Evolutionary conservation across 495 filamentous ascomycete species (phyloP).

Genomic region (Pyrenula aspistea): DNA sequence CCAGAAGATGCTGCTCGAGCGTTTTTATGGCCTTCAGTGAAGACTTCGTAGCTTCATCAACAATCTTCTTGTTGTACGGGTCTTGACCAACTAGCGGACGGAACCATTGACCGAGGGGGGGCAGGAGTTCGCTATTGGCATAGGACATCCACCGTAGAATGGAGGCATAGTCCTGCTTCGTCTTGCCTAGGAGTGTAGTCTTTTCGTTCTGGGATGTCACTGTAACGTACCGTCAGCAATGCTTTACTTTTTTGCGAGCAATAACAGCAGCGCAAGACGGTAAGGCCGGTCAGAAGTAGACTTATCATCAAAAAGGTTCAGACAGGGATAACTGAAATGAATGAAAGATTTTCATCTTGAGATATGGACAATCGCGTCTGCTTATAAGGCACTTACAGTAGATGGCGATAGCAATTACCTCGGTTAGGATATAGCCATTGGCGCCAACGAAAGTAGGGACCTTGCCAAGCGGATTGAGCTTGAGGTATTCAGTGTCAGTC

Average conservation of each 20-base stretch:
- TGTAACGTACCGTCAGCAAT: slow-evolving; percentile 25
- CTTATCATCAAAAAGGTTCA: slow-evolving; percentile 47
- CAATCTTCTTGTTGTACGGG: slow-evolving; percentile 94
- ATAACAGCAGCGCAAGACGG: slow-evolving; percentile 46
- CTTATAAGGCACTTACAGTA: slow-evolving; percentile 80
- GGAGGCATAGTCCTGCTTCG: slow-evolving; percentile 98
- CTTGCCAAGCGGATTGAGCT: slow-evolving; percentile 78
- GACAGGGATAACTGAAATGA: slow-evolving; percentile 96
- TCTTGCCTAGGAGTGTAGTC: slow-evolving; percentile 96
- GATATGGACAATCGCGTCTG: slow-evolving; percentile 10
- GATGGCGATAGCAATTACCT: slow-evolving; percentile 91
- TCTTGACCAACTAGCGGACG: slow-evolving; percentile 72
- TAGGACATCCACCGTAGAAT: slow-evolving; percentile 96
- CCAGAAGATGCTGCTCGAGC: slow-evolving; percentile 74
- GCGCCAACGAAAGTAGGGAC: slow-evolving; percentile 84
- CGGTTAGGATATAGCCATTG: slow-evolving; percentile 81
- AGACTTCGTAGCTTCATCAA: slow-evolving; percentile 63
- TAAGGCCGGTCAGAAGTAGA: slow-evolving; percentile 12
- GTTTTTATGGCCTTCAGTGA: slow-evolving; percentile 54
- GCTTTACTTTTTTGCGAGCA: too few relatives aligned
- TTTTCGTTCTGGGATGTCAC: slow-evolving; percentile 99
- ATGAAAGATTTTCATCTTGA: slow-evolving; percentile 72
- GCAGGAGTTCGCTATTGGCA: slow-evolving; percentile 74
- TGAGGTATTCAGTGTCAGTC: slow-evolving; percentile 57
- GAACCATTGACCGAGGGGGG: slow-evolving; percentile 70